A percentile compares a stretch with the other conserved stretches of the same genome.
Evolutionary conservation across 2,329 filamentous ascomycete genomes (phyloP).

Genomic region (Tolypocladium tundrense): DNA sequence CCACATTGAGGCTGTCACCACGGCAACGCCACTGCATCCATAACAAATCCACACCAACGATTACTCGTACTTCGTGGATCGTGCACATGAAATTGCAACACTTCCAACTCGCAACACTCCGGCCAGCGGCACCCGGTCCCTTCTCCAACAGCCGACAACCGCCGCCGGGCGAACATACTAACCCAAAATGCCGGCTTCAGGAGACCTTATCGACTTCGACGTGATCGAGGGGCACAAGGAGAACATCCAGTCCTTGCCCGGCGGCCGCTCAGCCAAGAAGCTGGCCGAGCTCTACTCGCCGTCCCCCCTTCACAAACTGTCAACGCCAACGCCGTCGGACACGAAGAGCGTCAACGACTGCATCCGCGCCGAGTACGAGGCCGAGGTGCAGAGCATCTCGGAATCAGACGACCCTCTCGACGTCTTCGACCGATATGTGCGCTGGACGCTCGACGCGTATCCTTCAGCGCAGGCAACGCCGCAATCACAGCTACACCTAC

Average conservation of each 20-base stretch:
- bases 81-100: not conserved
- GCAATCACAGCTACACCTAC: conserved; percentile 76
- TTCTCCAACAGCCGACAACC: conserved; percentile 1
- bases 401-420: conserved; percentile 95
- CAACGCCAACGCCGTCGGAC: conserved; percentile 58
- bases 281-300: conserved; percentile 75
- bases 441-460: conserved; percentile 93
- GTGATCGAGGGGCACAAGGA: conserved; percentile 96
- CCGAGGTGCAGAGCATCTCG: conserved; percentile 64
- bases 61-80: not conserved
- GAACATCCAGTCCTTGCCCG: conserved; percentile 89
- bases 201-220: conserved; percentile 65
- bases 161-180: conserved; percentile 10
- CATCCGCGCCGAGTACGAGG: conserved; percentile 75
- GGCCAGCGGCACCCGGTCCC: not conserved
- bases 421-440: conserved; percentile 90
- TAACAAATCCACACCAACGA: not conserved
- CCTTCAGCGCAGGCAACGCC: conserved; percentile 86
- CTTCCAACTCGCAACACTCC: not conserved
- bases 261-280: conserved; percentile 78
- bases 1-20: conserved; percentile 6
- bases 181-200: conserved; percentile 34
- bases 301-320: conserved; percentile 44
- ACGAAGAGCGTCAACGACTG: conserved; percentile 69
- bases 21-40: conserved; percentile 5